phyloP scores from a whole-genome alignment of 345 rosid species.

The Rhodomyrtus tomentosa region DNA sequence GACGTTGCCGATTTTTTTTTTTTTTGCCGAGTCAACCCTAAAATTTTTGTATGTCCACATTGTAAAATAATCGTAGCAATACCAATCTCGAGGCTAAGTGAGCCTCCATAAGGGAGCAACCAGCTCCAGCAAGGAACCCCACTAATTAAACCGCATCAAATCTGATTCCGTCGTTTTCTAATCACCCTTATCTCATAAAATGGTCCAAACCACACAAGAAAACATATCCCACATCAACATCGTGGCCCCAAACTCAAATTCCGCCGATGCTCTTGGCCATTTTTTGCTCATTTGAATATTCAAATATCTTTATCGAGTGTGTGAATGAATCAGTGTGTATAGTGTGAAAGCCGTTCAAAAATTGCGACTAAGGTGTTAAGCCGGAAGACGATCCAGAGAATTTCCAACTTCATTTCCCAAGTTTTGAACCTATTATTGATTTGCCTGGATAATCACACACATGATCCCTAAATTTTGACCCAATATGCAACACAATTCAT shows the following conservation, averaged over 20 bases:
- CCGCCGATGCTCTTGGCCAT: neutral
- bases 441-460: no score
- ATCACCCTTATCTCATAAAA: neutral
- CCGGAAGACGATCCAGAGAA: neutral
- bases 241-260: neutral
- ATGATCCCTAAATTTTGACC: rapidly evolving
- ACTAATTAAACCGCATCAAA: no score
- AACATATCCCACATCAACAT: neutral
- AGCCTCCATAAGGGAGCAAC: no score
- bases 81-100: no score
- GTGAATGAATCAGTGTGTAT: no score
- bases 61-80: no score
- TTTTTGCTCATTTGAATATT: neutral
- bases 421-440: no score
- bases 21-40: no score
- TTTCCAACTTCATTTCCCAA: neutral
- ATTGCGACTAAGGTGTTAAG: neutral
- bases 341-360: neutral
- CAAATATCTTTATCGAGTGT: neutral
- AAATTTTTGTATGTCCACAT: no score
- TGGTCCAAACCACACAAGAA: neutral
- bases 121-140: no score
- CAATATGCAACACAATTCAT: no score
- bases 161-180: neutral
- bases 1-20: no score